Base-by-base conservation (phyloP, 805 yeast genomes). In the Lachancea kluyveri region DNA sequence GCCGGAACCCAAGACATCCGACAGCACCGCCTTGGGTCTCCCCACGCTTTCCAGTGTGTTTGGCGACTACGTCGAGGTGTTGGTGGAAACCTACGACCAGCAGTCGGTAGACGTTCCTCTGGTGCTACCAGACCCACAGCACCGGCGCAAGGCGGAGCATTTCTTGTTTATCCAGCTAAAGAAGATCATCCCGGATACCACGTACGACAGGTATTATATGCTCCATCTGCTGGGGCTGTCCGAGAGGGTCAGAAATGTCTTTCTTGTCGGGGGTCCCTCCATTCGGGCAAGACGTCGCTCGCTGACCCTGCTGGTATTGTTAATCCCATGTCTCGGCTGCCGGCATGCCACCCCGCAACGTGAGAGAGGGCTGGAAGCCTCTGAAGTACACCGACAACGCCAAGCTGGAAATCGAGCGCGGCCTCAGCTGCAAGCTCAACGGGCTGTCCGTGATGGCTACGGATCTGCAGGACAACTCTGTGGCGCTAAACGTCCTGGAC, bases 261-360 rank as follows among this genome's bases (percentile, higher is more conserved):
- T 88, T 0, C 43, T 92, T 1, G 74, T 78, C n/a, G n/a, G n/a
- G 98, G 98, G 0, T 73, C 77, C 25, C 52, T 82, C 2, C 83
- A 84, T 45, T 77, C 85, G 4, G 99, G 99, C 2, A 92, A 92
- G 58, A 83, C 97, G 0, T 66, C 85, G 0, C 58, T 88, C 1
- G 43, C 84, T 3, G 96, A 90, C 50, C n/a, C 53, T 70, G 55
- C 54, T 90, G 15, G 73, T 86, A 0, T n/a, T n/a, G n/a, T n/a
- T n/a, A n/a, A n/a, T n/a, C n/a, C n/a, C n/a, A n/a, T n/a, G n/a
- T n/a, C n/a, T n/a, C n/a, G n/a, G n/a, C n/a, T n/a, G n/a, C n/a
- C n/a, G n/a, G n/a, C n/a, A n/a, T n/a, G n/a, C n/a, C n/a, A 8
- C 43, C 54, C n/a, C 45, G 43, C 4, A 48, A 52, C n/a, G 41